A percentile compares a stretch with the other conserved stretches of the same genome.
phyloP scores from a whole-genome alignment of 1,284 basidiomycete species.

The Trametes polyzona region DNA sequence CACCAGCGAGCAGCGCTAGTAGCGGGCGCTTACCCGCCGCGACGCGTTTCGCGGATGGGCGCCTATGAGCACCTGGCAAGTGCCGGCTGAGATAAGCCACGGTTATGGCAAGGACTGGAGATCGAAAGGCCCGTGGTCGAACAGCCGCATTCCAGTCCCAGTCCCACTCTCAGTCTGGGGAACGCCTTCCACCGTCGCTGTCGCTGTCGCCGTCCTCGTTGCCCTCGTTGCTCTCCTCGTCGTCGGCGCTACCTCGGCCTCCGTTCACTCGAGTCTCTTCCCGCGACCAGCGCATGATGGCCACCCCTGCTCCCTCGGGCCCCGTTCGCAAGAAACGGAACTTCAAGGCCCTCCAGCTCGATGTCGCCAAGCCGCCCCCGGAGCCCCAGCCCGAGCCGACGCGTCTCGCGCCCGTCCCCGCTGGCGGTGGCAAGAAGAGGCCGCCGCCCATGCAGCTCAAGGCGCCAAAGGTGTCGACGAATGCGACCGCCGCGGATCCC shows the following conservation, averaged over 20 bases:
- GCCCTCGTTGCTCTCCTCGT: slow-evolving; percentile 1
- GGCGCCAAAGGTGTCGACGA: slow-evolving; percentile 49
- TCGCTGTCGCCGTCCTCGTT: slow-evolving; percentile 11
- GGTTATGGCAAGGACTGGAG: too few relatives aligned
- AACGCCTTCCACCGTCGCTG: slow-evolving; percentile 15
- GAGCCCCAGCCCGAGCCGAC: slow-evolving; percentile 46
- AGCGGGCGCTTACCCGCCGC: slow-evolving; percentile 3
- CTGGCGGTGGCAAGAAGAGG: slow-evolving; percentile 52
- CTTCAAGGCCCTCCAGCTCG: slow-evolving; percentile 75
- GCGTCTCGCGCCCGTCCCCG: slow-evolving; percentile 39
- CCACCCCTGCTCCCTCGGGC: slow-evolving; percentile 27
- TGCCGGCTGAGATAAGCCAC: slow-evolving; percentile 10
- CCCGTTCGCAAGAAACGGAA: slow-evolving; percentile 79
- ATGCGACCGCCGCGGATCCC: slow-evolving; percentile 42
- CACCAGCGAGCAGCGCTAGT: background rate
- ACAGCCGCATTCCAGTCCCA: slow-evolving; percentile 16
- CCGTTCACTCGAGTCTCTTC: background rate
- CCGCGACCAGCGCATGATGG: slow-evolving; percentile 10
- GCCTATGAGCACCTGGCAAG: background rate
- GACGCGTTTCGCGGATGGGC: slow-evolving; percentile 9
- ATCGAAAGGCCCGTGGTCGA: slow-evolving; percentile 12
- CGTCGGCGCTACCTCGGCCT: background rate
- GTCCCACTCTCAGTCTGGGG: slow-evolving; percentile 18
- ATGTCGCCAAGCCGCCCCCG: slow-evolving; percentile 51
- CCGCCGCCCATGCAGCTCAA: slow-evolving; percentile 65